These are phyloP conservation scores for Claviceps lovelessii DNA, from an alignment of 2,329 filamentous ascomycete genomes.

Conservation along the genomic window DNA sequence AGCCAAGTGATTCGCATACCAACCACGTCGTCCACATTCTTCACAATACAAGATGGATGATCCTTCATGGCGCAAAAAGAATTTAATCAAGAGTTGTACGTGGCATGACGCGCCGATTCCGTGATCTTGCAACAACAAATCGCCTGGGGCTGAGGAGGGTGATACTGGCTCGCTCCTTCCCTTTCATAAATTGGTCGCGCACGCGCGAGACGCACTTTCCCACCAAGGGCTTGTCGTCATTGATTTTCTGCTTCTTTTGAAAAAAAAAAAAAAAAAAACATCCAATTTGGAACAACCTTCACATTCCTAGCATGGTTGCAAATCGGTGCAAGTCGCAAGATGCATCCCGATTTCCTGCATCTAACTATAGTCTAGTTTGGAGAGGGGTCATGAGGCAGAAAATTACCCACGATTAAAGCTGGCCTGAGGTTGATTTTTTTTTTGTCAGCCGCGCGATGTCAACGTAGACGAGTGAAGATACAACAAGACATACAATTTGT, in stretches of 20 bases:
- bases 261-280: not conserved
- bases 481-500: slow-evolving; percentile 69
- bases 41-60: not conserved
- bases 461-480: not conserved
- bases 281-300: not conserved
- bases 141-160: not conserved
- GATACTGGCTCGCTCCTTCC: slow-evolving; percentile 1
- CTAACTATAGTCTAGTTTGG: slow-evolving; percentile 4
- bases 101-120: no score
- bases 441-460: not conserved
- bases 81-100: not conserved
- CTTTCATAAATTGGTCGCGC: not conserved
- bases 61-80: not conserved
- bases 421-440: slow-evolving; percentile 41
- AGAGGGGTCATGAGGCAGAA: slow-evolving; percentile 66
- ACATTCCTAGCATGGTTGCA: not conserved
- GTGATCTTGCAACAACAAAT: not conserved
- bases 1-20: not conserved
- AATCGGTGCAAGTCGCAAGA: not conserved
- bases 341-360: not conserved
- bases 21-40: slow-evolving; percentile 1
- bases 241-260: not conserved
- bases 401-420: slow-evolving; percentile 90
- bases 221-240: not conserved
- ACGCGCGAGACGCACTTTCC: not conserved